Conservation (phyloP, 192 early-diverging fungal genomes). For the Funneliformis geosporum region DNA sequence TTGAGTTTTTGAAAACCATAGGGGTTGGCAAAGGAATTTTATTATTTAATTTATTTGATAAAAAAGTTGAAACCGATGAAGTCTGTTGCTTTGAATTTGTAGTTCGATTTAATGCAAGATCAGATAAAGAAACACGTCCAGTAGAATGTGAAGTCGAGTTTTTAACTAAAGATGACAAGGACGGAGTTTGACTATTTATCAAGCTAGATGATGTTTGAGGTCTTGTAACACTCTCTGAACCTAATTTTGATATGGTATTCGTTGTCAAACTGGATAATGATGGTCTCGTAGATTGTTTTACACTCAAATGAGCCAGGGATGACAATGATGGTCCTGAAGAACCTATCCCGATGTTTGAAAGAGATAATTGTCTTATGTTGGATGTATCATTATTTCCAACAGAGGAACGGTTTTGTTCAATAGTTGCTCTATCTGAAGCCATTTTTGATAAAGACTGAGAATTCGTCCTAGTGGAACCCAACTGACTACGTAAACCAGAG, state of each 20-base stretch:
- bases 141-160: not conserved
- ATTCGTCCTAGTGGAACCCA: not conserved
- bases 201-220: not conserved
- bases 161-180: constrained; percentile 15
- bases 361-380: not conserved
- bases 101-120: not conserved
- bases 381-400: not conserved
- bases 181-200: not conserved
- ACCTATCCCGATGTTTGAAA: not conserved
- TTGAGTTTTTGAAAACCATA: not conserved
- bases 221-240: not conserved
- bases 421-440: not conserved
- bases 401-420: not conserved
- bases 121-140: constrained; percentile 4
- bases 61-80: not conserved
- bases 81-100: not conserved
- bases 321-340: constrained; percentile 12
- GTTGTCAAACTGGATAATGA: not conserved
- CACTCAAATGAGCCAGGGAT: constrained; percentile 7
- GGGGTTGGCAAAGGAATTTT: not conserved
- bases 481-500: not conserved
- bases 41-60: not conserved
- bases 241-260: not conserved
- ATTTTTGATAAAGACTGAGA: not conserved
- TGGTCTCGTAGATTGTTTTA: not conserved